phyloP scores from a whole-genome alignment of 2,329 filamentous ascomycete genomes.

The Aspergillus tanneri region DNA sequence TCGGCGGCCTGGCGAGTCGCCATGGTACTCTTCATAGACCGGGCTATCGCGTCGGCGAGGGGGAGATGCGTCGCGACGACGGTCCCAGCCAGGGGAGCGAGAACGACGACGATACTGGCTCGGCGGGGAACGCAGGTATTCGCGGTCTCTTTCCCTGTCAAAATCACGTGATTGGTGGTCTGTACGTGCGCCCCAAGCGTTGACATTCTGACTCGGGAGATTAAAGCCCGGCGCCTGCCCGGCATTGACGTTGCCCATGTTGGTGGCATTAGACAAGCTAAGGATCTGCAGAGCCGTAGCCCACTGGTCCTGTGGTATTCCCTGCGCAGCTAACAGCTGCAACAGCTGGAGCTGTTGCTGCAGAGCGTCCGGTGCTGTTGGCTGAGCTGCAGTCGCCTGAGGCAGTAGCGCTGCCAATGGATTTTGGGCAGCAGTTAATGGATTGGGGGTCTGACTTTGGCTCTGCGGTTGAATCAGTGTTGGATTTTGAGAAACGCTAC shows the following conservation, averaged over 20 bases:
- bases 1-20: slow-evolving; percentile 63
- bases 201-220: slow-evolving; percentile 32
- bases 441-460: slow-evolving; percentile 43
- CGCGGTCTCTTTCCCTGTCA: slow-evolving; percentile 59
- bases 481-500: slow-evolving; percentile 40
- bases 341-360: slow-evolving; percentile 72
- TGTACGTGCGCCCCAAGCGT: slow-evolving; percentile 37
- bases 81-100: slow-evolving; percentile 73
- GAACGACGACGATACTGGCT: slow-evolving; percentile 67
- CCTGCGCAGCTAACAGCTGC: slow-evolving; percentile 72
- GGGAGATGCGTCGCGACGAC: slow-evolving; percentile 65
- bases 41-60: slow-evolving; percentile 65
- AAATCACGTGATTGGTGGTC: slow-evolving; percentile 48
- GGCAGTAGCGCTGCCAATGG: slow-evolving; percentile 45
- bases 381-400: slow-evolving; percentile 34
- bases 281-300: slow-evolving; percentile 56
- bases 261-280: slow-evolving; percentile 38
- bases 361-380: slow-evolving; percentile 51
- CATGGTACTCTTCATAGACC: slow-evolving; percentile 71
- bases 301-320: slow-evolving; percentile 75
- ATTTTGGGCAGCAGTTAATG: slow-evolving; percentile 41
- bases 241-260: slow-evolving; percentile 37
- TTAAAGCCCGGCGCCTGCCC: slow-evolving; percentile 36
- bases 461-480: slow-evolving; percentile 39
- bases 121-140: slow-evolving; percentile 63